Evolutionary conservation across 176 grass and related monocot genomes (phyloP).

Genomic region (Eragrostis nindensis): DNA sequence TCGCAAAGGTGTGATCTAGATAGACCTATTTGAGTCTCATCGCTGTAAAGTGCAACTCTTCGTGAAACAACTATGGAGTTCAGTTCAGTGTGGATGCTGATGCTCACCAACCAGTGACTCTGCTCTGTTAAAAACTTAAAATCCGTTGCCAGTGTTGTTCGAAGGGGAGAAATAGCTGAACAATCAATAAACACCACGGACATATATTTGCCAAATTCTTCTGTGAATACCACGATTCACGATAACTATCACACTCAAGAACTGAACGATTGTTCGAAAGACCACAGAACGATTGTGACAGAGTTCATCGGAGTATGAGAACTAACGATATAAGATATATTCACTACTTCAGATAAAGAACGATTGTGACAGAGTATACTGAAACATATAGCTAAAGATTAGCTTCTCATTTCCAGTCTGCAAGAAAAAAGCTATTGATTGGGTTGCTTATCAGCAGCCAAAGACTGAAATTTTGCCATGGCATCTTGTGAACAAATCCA

Average conservation of each 20-base stretch:
- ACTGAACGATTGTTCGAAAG: neutral
- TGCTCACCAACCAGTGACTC: constrained; percentile 12
- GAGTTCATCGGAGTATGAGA: no score
- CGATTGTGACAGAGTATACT: no score
- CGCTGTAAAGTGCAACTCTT: constrained; percentile 39
- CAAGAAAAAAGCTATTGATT: neutral
- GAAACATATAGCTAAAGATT: neutral
- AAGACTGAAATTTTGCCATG: neutral
- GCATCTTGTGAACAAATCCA: neutral
- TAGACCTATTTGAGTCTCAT: constrained; percentile 40
- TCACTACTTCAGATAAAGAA: no score
- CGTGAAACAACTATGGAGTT: constrained; percentile 25
- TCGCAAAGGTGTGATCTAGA: neutral
- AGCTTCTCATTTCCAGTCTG: neutral
- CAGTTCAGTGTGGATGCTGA: constrained; percentile 4
- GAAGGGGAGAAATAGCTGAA: neutral
- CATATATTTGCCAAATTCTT: neutral
- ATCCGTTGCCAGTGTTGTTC: neutral
- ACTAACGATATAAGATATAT: no score
- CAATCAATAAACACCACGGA: no score
- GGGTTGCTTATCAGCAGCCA: neutral
- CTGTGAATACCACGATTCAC: neutral
- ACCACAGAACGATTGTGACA: no score
- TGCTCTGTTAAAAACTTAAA: constrained; percentile 2
- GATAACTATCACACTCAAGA: neutral